phyloP scores from a whole-genome alignment of 176 grass and related monocot genomes.

The Oryza meridionalis region DNA sequence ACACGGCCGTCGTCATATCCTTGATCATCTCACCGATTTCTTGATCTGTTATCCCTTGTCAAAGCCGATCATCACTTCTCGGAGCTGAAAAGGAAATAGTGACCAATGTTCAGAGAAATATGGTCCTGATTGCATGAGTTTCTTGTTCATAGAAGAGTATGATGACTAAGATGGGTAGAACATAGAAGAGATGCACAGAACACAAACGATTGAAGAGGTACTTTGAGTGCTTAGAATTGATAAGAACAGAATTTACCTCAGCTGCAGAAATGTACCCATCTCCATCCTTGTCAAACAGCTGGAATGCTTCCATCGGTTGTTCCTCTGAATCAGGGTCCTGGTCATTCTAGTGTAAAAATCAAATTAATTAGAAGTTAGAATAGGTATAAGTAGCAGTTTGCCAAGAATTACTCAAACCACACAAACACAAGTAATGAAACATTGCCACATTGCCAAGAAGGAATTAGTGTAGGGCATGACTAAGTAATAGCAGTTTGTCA shows the following conservation, averaged over 20 bases:
- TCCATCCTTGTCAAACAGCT: conserved; percentile 38
- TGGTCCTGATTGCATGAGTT: background rate
- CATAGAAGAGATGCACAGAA: too few relatives aligned
- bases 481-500: too few relatives aligned
- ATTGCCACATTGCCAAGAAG: too few relatives aligned
- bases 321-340: conserved; percentile 44
- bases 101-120: background rate
- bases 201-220: background rate
- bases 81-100: conserved; percentile 36
- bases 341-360: background rate
- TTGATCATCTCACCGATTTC: conserved; percentile 60
- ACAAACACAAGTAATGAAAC: too few relatives aligned
- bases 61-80: conserved; percentile 51
- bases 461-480: too few relatives aligned
- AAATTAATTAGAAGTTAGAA: conserved; percentile 9
- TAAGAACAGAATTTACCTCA: conserved; percentile 23
- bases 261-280: conserved; percentile 47
- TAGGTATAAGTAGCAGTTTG: too few relatives aligned
- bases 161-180: background rate
- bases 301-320: conserved; percentile 43
- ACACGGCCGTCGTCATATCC: conserved; percentile 63
- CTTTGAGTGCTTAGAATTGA: background rate
- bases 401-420: too few relatives aligned
- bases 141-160: background rate
- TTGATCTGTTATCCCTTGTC: conserved; percentile 48